Percentiles rank a stretch among this genome's conserved stretches.
Evolutionary conservation across 805 yeast species (phyloP).

Genomic region (Kodamaea leandrae): DNA sequence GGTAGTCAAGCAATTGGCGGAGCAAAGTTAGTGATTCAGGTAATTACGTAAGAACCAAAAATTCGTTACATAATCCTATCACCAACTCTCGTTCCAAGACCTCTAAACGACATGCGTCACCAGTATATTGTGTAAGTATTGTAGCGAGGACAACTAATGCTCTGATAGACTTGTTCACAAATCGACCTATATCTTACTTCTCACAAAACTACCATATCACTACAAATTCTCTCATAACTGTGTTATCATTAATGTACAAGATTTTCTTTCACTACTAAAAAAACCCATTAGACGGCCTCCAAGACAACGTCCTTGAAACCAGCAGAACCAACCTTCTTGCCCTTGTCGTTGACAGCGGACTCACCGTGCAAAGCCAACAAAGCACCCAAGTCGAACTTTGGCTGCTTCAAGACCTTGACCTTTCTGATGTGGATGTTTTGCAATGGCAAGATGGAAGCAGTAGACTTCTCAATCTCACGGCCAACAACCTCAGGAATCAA

Average conservation of each 20-base stretch:
- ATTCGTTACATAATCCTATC: neutral
- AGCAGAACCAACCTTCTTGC: slow-evolving; percentile 88
- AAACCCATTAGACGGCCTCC: slow-evolving; percentile 73
- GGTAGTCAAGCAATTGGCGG: neutral
- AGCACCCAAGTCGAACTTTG: slow-evolving; percentile 97
- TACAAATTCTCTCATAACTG: slow-evolving; percentile 1
- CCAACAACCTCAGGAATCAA: slow-evolving; percentile 98
- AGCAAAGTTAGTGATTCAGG: neutral
- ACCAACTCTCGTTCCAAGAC: no score
- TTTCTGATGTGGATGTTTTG: slow-evolving; percentile 99
- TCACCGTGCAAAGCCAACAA: slow-evolving; percentile 98
- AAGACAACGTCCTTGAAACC: slow-evolving; percentile 97
- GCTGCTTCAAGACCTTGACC: slow-evolving; percentile 97
- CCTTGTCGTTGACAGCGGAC: slow-evolving; percentile 83
- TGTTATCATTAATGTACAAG: slow-evolving; percentile 8
- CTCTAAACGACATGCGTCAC: no score
- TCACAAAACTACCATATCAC: no score
- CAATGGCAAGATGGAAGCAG: slow-evolving; percentile 92
- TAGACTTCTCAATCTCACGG: slow-evolving; percentile 96
- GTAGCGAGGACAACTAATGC: no score
- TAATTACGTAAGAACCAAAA: neutral
- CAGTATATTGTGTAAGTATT: no score
- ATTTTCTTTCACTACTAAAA: slow-evolving; percentile 3
- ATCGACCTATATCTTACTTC: no score
- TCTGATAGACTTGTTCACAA: no score